These are phyloP conservation scores for Prunus yedoensis DNA, from an alignment of 331 rosid species.

Conservation along the genomic window DNA sequence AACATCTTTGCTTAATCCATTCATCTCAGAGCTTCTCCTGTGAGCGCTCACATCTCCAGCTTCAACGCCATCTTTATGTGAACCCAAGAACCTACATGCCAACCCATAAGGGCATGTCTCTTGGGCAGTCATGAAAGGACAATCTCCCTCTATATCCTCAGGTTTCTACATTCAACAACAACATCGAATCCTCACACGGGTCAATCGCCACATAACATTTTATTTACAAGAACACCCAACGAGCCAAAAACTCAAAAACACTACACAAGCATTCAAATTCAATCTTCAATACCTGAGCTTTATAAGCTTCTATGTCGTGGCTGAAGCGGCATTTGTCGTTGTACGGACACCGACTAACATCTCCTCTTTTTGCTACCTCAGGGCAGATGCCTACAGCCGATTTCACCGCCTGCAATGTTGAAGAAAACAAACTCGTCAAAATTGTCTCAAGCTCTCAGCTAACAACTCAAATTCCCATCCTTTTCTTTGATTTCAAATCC, in stretches of 20 bases:
- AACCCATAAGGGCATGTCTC: conserved; percentile 53
- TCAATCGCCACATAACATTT: conserved; percentile 2
- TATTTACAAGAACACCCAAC: neutral
- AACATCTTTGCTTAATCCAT: conserved; percentile 75
- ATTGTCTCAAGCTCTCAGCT: neutral
- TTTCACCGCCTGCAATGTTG: conserved; percentile 57
- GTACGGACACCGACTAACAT: conserved; percentile 66
- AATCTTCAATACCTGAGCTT: conserved; percentile 54
- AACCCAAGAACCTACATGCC: conserved; percentile 70
- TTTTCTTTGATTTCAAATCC: neutral
- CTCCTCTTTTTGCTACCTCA: conserved; percentile 67
- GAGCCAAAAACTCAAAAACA: neutral
- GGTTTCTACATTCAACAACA: conserved; percentile 57
- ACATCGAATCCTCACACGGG: neutral
- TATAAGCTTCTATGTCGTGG: conserved; percentile 74
- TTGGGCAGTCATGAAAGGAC: conserved; percentile 57
- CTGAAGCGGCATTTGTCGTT: conserved; percentile 87
- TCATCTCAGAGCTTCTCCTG: conserved; percentile 56
- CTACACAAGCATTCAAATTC: conserved; percentile 6
- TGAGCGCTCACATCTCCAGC: conserved; percentile 25
- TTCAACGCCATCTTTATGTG: conserved; percentile 49
- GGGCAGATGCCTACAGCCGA: conserved; percentile 69
- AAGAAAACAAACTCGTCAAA: neutral
- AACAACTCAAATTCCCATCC: neutral
- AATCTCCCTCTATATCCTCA: conserved; percentile 73